These are phyloP conservation scores for Mycena citricolor DNA, from an alignment of 1,284 basidiomycete genomes.

Conservation along the genomic window DNA sequence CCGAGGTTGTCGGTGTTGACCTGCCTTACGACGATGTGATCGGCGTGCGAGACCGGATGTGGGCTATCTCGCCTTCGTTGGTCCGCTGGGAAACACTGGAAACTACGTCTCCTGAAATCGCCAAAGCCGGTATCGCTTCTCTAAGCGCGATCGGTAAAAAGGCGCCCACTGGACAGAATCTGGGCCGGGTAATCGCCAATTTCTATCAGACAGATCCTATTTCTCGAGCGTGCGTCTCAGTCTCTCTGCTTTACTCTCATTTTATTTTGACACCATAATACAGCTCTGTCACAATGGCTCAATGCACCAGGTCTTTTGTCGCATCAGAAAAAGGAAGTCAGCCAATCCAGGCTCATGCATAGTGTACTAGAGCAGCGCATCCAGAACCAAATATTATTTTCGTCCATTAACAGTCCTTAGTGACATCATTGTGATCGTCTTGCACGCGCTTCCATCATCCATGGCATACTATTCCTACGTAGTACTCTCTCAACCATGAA, in stretches of 20 bases:
- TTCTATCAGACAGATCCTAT: conserved; percentile 97
- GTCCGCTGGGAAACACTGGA: conserved; percentile 90
- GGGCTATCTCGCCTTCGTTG: conserved; percentile 93
- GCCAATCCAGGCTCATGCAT: conserved; percentile 20
- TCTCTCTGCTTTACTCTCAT: conserved; percentile 15
- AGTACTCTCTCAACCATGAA: too few relatives aligned
- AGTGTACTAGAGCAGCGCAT: too few relatives aligned
- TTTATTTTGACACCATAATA: conserved; percentile 6
- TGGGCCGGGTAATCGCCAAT: conserved; percentile 83
- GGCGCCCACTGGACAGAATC: conserved; percentile 46
- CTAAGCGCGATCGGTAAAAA: conserved; percentile 48
- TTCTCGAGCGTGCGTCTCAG: conserved; percentile 70
- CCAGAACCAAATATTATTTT: too few relatives aligned
- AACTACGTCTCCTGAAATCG: conserved; percentile 69
- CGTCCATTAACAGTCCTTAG: too few relatives aligned
- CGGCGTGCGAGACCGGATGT: conserved; percentile 90
- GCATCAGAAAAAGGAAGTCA: conserved; percentile 51
- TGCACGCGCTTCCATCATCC: too few relatives aligned
- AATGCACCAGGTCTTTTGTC: conserved; percentile 77
- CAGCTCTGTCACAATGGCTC: conserved; percentile 85
- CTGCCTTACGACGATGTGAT: conserved; percentile 92
- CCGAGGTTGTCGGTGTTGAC: conserved; percentile 80
- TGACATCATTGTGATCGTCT: too few relatives aligned
- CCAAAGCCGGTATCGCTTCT: conserved; percentile 68
- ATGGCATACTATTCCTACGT: too few relatives aligned